phyloP scores from a whole-genome alignment of 192 early-diverging fungal species.

The Rhizophagus prolifer region DNA sequence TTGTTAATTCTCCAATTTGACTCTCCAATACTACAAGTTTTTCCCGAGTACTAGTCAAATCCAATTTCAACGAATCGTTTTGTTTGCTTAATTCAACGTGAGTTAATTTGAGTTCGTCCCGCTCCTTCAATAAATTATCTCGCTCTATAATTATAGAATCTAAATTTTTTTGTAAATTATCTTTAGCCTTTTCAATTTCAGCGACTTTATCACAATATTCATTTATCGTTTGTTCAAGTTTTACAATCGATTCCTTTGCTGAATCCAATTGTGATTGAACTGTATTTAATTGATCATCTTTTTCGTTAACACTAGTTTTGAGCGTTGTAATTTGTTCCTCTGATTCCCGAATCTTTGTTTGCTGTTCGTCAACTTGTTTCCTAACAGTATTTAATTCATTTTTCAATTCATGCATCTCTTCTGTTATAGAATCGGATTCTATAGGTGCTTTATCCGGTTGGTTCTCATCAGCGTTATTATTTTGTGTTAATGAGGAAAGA shows the following conservation, averaged over 20 bases:
- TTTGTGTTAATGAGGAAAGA: background rate
- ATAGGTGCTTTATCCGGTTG: background rate
- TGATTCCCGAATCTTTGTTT: slow-evolving; percentile 22
- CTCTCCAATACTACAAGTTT: background rate
- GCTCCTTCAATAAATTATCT: background rate
- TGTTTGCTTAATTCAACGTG: background rate
- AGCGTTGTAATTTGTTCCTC: background rate
- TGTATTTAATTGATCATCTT: background rate
- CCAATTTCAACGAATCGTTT: background rate
- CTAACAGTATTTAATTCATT: slow-evolving; percentile 26
- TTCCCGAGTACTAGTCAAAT: background rate
- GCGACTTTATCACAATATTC: slow-evolving; percentile 18
- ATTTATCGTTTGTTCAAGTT: background rate
- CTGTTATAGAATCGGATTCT: background rate
- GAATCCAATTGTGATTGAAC: background rate
- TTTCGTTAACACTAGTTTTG: background rate
- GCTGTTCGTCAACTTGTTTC: slow-evolving; percentile 32
- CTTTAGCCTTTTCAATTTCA: slow-evolving; percentile 6
- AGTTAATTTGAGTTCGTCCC: background rate
- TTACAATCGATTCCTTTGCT: background rate
- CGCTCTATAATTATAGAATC: slow-evolving; percentile 11
- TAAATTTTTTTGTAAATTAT: slow-evolving; percentile 17
- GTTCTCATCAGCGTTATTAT: background rate
- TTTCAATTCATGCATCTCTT: slow-evolving; percentile 12
- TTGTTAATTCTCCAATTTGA: slow-evolving; percentile 18